Conservation (phyloP, 2,329 filamentous ascomycete genomes). For the Colletotrichum agaves region DNA sequence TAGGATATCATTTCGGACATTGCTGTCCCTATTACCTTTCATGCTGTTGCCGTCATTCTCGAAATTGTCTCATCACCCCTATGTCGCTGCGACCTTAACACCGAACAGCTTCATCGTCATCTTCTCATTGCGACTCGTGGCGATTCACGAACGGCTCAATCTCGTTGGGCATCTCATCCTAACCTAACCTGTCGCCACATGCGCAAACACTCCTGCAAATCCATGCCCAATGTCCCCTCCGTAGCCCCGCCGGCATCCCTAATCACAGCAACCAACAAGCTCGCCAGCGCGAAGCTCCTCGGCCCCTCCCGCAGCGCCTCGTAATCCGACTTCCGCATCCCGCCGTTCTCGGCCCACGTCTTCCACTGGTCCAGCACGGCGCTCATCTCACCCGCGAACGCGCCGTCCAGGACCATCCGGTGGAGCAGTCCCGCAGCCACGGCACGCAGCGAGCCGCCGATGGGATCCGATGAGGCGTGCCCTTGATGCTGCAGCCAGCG, state of each 20-base stretch:
- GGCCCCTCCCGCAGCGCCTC: slow-evolving; percentile 48
- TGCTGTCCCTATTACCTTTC: too few species aligned
- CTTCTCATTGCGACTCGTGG: too few species aligned
- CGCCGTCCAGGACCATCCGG: slow-evolving; percentile 62
- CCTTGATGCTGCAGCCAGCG: slow-evolving; percentile 51
- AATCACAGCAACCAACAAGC: slow-evolving; percentile 59
- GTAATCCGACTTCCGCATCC: slow-evolving; percentile 61
- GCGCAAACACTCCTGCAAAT: slow-evolving; percentile 65
- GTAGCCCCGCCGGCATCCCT: slow-evolving; percentile 56
- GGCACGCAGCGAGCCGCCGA: slow-evolving; percentile 47
- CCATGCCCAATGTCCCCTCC: slow-evolving; percentile 61
- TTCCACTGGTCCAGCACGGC: slow-evolving; percentile 60
- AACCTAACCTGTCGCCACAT: slow-evolving; percentile 65
- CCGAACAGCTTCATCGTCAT: too few species aligned
- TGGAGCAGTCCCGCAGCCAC: slow-evolving; percentile 60
- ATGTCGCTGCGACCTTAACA: neutral
- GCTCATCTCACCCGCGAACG: slow-evolving; percentile 54
- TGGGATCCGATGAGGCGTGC: slow-evolving; percentile 34
- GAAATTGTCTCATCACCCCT: neutral
- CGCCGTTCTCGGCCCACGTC: slow-evolving; percentile 64
- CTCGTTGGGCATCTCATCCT: slow-evolving; percentile 46
- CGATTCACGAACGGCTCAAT: too few species aligned
- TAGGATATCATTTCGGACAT: too few species aligned
- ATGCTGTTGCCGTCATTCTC: neutral
- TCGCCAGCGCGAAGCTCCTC: slow-evolving; percentile 59